Percentiles rank a stretch among this genome's conserved stretches.
These are phyloP conservation scores for Eucalyptus victrix DNA, from an alignment of 345 rosid genomes.

Conservation along the genomic window DNA sequence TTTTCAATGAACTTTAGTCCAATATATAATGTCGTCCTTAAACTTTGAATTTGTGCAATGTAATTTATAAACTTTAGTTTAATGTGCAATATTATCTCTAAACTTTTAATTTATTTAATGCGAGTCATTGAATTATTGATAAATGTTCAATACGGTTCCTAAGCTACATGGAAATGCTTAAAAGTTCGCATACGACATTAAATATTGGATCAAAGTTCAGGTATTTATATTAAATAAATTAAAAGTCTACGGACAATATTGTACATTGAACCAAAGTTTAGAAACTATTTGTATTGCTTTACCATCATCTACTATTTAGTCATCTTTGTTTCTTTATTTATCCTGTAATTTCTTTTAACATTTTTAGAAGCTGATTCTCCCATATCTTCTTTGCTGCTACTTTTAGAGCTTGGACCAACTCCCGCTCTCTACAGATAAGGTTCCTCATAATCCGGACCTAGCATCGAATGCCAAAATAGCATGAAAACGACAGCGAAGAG, in stretches of 20 bases:
- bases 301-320: fast-evolving
- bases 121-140: fast-evolving
- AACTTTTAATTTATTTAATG: background rate
- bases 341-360: background rate
- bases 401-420: background rate
- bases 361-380: background rate
- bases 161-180: background rate
- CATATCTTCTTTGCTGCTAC: background rate
- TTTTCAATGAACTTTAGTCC: background rate
- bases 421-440: background rate
- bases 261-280: fast-evolving
- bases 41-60: background rate
- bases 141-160: background rate
- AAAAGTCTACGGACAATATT: fast-evolving
- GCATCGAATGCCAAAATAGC: background rate
- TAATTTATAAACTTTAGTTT: background rate
- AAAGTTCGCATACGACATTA: fast-evolving
- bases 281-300: background rate
- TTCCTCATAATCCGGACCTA: background rate
- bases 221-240: background rate
- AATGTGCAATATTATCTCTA: fast-evolving
- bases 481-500: background rate
- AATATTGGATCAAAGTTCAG: fast-evolving
- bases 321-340: background rate
- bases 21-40: fast-evolving